These are phyloP conservation scores for Schizochytrium sp. DNA, from an alignment of 108 stramenopile genomes.

Conservation along the genomic window DNA sequence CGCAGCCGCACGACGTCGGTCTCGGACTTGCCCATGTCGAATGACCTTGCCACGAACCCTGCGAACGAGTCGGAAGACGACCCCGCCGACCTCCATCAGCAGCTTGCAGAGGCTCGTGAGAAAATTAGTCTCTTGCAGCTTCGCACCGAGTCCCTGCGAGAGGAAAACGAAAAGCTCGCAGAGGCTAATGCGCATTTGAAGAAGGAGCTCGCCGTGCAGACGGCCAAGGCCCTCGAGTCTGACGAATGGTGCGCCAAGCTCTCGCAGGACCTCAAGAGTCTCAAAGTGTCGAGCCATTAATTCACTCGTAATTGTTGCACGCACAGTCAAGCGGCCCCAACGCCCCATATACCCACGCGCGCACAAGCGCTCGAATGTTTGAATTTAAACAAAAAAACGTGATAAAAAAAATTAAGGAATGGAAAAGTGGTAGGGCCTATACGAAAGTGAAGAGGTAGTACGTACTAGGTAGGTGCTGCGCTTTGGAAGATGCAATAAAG, in stretches of 20 bases:
- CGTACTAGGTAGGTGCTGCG: too few species aligned
- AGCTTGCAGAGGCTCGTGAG: background rate
- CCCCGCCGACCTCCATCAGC: background rate
- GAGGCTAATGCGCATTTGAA: background rate
- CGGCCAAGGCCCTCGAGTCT: slow-evolving; percentile 12
- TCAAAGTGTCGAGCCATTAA: background rate
- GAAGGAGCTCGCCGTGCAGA: background rate
- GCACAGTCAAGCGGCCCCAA: too few species aligned
- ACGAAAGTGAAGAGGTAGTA: too few species aligned
- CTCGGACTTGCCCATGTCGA: background rate
- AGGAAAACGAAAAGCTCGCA: background rate
- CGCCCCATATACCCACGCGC: too few species aligned
- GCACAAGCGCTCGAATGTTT: too few species aligned
- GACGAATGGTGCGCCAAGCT: slow-evolving; percentile 15
- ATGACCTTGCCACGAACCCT: background rate
- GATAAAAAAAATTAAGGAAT: too few species aligned
- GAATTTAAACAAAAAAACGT: too few species aligned
- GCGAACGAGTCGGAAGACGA: background rate
- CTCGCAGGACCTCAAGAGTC: background rate
- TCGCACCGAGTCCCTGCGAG: background rate
- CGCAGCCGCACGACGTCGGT: background rate
- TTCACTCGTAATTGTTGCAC: too few species aligned
- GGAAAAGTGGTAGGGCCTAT: too few species aligned
- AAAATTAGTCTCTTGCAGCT: background rate
- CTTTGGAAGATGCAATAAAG: too few species aligned